Base-by-base conservation (phyloP, 139 green algal species). In the Chlamydomonas schloesseri region DNA sequence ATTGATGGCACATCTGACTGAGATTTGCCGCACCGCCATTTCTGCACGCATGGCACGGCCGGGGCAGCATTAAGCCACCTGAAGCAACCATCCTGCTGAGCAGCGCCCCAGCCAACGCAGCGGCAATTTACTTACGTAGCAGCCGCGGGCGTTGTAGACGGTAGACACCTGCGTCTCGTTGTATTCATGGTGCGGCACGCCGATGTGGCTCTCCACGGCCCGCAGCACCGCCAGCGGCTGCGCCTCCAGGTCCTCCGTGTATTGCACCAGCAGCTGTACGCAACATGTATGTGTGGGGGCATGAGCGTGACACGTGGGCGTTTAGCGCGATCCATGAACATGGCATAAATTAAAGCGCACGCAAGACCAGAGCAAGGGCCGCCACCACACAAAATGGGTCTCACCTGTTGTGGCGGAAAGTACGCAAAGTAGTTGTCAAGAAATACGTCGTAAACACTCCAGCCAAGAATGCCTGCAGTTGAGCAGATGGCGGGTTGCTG, bases 71-170 rank as follows among this genome's bases (percentile, higher is more conserved):
- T n/a, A n/a, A n/a, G n/a, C n/a, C n/a, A n/a, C n/a, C n/a, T n/a
- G n/a, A n/a, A n/a, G n/a, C n/a, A n/a, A n/a, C n/a, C n/a, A n/a
- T n/a, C n/a, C n/a, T n/a, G n/a, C n/a, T n/a, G n/a, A n/a, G n/a
- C n/a, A n/a, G n/a, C n/a, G n/a, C n/a, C n/a, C n/a, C n/a, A n/a
- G n/a, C n/a, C n/a, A n/a, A n/a, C n/a, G n/a, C n/a, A n/a, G n/a
- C n/a, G n/a, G n/a, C n/a, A n/a, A n/a, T n/a, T 5, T 50, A 85
- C 79, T 68, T 50, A 85, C 79, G 47, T 85, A 85, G 67, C 79
- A 85, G 21, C 33, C 79, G 1, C 47, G 46, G 31, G 28, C 57
- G 79, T 85, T 85, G 79, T 70, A 85, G 6, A 76, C 50, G 3
- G 36, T 36, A 0, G n/a, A n/a, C 18, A 76, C 0, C 9, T 13